Evolutionary conservation across 129 eudicot species (phyloP).

Genomic region (Erigeron canadensis): DNA sequence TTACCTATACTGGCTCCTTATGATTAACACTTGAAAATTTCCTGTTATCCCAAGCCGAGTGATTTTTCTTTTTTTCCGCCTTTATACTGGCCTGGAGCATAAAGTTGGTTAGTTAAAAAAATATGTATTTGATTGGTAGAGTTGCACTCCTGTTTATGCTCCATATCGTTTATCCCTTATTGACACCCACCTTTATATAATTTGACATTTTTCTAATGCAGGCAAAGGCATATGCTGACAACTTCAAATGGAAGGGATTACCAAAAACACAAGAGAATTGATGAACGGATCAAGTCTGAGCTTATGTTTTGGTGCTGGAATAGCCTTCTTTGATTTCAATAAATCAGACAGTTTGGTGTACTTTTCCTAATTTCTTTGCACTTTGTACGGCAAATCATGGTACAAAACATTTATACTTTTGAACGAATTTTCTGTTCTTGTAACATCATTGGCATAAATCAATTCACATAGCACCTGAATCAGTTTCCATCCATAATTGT

Average conservation of each 20-base stretch:
- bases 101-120: not conserved
- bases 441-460: not conserved
- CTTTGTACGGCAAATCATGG: not conserved
- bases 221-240: constrained; percentile 92
- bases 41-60: not conserved
- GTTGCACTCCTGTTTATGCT: not conserved
- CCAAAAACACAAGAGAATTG: constrained; percentile 42
- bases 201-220: constrained; percentile 20
- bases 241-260: constrained; percentile 98
- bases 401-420: not conserved
- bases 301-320: not conserved
- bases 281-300: not conserved
- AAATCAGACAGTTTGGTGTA: constrained; percentile 3
- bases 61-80: not conserved
- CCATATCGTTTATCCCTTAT: not conserved
- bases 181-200: not conserved
- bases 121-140: not conserved
- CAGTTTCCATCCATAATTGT: not conserved
- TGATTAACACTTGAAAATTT: too few relatives aligned
- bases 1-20: too few relatives aligned
- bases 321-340: not conserved
- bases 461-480: not conserved
- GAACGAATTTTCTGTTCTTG: not conserved
- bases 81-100: not conserved
- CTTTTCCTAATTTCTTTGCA: constrained; percentile 4